These are phyloP conservation scores for Fusarium luffae DNA, from an alignment of 2,329 filamentous ascomycete species.

Conservation along the genomic window DNA sequence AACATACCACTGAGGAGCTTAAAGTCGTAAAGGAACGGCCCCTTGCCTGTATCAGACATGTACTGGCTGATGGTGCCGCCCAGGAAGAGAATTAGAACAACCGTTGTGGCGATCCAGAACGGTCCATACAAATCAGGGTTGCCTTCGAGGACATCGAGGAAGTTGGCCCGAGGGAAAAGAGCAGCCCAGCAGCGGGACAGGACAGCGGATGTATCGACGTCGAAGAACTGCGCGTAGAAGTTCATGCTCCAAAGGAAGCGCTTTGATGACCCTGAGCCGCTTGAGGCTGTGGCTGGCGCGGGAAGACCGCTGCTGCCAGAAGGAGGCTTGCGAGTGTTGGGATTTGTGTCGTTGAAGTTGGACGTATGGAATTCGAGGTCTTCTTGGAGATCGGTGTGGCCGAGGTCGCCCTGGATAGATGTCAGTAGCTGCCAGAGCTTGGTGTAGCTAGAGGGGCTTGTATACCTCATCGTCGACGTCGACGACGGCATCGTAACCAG, in stretches of 20 bases:
- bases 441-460: slow-evolving; percentile 27
- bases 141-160: slow-evolving; percentile 95
- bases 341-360: slow-evolving; percentile 74
- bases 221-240: slow-evolving; percentile 98
- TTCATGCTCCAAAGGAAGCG: slow-evolving; percentile 91
- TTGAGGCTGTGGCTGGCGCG: slow-evolving; percentile 64
- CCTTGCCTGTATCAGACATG: slow-evolving; percentile 73
- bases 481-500: slow-evolving; percentile 97
- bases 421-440: slow-evolving; percentile 28
- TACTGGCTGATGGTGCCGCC: slow-evolving; percentile 96
- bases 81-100: slow-evolving; percentile 93
- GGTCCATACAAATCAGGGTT: slow-evolving; percentile 97
- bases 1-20: slow-evolving; percentile 80
- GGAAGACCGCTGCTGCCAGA: slow-evolving; percentile 63
- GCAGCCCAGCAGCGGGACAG: slow-evolving; percentile 86
- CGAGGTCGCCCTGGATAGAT: slow-evolving; percentile 82
- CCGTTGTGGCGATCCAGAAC: slow-evolving; percentile 98
- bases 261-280: slow-evolving; percentile 67
- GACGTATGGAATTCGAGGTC: slow-evolving; percentile 99
- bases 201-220: slow-evolving; percentile 94
- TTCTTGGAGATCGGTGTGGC: slow-evolving; percentile 97
- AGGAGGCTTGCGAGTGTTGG: slow-evolving; percentile 61
- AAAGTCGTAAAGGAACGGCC: slow-evolving; percentile 92
- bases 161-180: slow-evolving; percentile 92
- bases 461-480: slow-evolving; percentile 93